Evolutionary conservation across 495 filamentous ascomycete species (phyloP).

Genomic region (Stereocaulon alpinum): DNA sequence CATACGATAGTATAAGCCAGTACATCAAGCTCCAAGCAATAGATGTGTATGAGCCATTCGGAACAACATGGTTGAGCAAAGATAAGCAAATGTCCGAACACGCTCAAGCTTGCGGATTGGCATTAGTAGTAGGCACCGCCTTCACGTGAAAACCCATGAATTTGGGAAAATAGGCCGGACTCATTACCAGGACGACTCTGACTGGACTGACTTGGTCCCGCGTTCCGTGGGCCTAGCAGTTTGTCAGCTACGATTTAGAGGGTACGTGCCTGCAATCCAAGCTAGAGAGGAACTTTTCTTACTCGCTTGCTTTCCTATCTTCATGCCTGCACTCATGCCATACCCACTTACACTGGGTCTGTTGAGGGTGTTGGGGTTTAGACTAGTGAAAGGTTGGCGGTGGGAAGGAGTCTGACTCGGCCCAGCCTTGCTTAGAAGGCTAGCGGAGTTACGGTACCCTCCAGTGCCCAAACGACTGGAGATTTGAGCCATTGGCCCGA

Average conservation of each 20-base stretch:
- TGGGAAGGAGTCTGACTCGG: constrained; percentile 22
- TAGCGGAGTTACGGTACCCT: constrained; percentile 10
- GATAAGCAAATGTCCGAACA: too few species aligned
- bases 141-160: background rate
- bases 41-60: too few species aligned
- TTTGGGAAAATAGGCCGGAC: background rate
- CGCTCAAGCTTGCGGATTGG: background rate
- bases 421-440: constrained; percentile 14
- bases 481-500: constrained; percentile 15
- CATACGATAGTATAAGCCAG: too few species aligned
- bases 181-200: background rate
- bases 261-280: background rate
- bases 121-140: constrained; percentile 6
- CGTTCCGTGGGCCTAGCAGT: background rate
- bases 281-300: background rate
- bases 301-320: constrained; percentile 26
- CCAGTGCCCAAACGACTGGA: constrained; percentile 1
- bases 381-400: constrained; percentile 25
- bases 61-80: too few species aligned
- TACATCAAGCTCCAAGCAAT: too few species aligned
- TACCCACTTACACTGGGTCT: constrained; percentile 28
- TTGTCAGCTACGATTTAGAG: background rate
- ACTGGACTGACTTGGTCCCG: background rate
- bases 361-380: constrained; percentile 24
- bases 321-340: constrained; percentile 40